Evolutionary conservation across 371 early-diverging fungal species (phyloP).

Genomic region (Mortierella sp.): DNA sequence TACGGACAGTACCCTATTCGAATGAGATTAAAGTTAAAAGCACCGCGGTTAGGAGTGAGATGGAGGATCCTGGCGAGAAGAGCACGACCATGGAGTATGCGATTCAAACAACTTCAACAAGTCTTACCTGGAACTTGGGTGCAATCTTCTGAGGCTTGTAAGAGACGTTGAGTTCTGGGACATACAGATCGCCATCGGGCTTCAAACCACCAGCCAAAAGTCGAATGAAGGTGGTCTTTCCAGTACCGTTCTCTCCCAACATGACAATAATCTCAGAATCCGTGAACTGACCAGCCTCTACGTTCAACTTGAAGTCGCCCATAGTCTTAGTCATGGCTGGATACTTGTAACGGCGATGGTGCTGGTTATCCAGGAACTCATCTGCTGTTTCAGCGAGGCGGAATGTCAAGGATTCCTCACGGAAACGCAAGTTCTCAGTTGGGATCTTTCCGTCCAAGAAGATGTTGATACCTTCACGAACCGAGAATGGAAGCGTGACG

Average conservation of each 20-base stretch:
- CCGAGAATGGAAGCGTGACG: slow-evolving; percentile 97
- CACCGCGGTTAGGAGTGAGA: too few relatives aligned
- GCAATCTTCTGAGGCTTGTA: slow-evolving; percentile 99
- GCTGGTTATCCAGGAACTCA: slow-evolving; percentile 66
- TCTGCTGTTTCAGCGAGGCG: slow-evolving; percentile 92
- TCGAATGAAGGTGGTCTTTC: slow-evolving; percentile 98
- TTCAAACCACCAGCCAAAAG: slow-evolving; percentile 93
- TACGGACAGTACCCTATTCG: slow-evolving; percentile 88
- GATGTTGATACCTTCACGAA: slow-evolving; percentile 99
- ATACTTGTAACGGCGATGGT: slow-evolving; percentile 83
- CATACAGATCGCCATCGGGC: slow-evolving; percentile 83
- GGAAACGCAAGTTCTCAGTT: slow-evolving; percentile 99
- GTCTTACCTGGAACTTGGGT: slow-evolving; percentile 85
- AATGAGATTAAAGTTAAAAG: neutral
- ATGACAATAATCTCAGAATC: slow-evolving; percentile 99
- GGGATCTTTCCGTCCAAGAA: slow-evolving; percentile 99
- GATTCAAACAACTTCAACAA: neutral
- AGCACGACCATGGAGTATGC: too few relatives aligned
- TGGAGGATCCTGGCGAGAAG: too few relatives aligned
- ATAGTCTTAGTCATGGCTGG: slow-evolving; percentile 88
- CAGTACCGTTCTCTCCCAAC: slow-evolving; percentile 99
- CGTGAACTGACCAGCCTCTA: slow-evolving; percentile 91
- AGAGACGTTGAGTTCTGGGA: slow-evolving; percentile 91
- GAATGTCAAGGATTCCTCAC: slow-evolving; percentile 97
- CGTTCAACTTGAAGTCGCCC: slow-evolving; percentile 88